Evolutionary conservation across 169 alveolate genomes (phyloP).

Genomic region (Babesia ovis): DNA sequence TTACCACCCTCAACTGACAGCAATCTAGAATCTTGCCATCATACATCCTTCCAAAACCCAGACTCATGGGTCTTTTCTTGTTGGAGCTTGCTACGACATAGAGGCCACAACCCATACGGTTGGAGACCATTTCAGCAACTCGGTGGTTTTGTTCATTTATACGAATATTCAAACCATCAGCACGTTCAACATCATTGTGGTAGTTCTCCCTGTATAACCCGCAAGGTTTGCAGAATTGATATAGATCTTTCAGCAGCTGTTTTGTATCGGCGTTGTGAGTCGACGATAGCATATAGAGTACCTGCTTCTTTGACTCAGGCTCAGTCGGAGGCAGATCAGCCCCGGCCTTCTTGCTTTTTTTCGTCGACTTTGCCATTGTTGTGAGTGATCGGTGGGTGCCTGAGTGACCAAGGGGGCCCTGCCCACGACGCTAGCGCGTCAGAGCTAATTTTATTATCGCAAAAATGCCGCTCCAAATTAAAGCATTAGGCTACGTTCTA

Average conservation of each 20-base stretch:
- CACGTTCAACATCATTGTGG: constrained; percentile 14
- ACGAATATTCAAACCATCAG: constrained; percentile 21
- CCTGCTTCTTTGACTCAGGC: constrained; percentile 54
- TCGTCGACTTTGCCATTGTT: not conserved
- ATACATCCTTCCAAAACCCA: constrained; percentile 58
- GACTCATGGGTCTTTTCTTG: constrained; percentile 57
- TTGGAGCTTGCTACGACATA: constrained; percentile 61
- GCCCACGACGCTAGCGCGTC: constrained; percentile 26
- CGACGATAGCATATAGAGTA: constrained; percentile 54
- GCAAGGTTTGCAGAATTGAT: constrained; percentile 33
- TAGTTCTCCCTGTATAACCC: constrained; percentile 36
- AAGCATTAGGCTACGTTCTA: constrained; percentile 50
- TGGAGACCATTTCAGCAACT: constrained; percentile 39
- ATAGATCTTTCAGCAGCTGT: constrained; percentile 49
- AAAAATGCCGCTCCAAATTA: constrained; percentile 57
- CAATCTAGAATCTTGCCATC: constrained; percentile 54
- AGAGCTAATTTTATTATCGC: constrained; percentile 11
- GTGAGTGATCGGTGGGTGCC: not conserved
- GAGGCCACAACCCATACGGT: constrained; percentile 52
- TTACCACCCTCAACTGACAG: constrained; percentile 26
- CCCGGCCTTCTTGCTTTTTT: constrained; percentile 20
- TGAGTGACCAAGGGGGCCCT: not conserved
- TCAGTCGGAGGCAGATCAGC: constrained; percentile 24
- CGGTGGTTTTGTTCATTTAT: constrained; percentile 42
- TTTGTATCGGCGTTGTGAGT: constrained; percentile 37